Percentiles rank a stretch among this genome's conserved stretches.
Evolutionary conservation across 2,329 filamentous ascomycete species (phyloP).

Genomic region (Plectosphaerella cucumerina): DNA sequence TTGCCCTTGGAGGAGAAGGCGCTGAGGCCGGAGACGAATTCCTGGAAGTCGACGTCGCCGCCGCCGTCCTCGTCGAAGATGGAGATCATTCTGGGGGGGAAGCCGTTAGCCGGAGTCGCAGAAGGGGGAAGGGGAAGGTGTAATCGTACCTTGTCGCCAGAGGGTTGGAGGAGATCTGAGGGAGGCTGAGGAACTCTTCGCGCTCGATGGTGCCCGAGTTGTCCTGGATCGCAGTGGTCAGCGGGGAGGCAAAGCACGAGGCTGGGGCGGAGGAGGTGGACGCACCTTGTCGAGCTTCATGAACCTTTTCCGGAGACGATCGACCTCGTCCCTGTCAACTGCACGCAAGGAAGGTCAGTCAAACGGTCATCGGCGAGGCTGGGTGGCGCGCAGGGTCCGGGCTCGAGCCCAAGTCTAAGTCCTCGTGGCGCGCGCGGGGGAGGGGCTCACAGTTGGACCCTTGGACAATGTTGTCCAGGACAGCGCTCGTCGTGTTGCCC

Average conservation of each 20-base stretch:
- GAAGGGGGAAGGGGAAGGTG: background rate
- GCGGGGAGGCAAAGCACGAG: constrained; percentile 1
- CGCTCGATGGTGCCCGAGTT: constrained; percentile 98
- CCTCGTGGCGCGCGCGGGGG: constrained; percentile 6
- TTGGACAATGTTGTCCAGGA: constrained; percentile 94
- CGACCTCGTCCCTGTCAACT: constrained; percentile 98
- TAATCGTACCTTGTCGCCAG: constrained; percentile 76
- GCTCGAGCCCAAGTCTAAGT: no score
- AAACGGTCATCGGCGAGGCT: background rate
- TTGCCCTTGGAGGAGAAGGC: constrained; percentile 98
- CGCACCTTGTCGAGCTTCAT: constrained; percentile 98
- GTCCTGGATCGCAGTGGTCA: constrained; percentile 54
- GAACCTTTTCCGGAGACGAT: constrained; percentile 91
- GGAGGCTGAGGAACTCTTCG: constrained; percentile 94
- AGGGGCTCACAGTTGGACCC: constrained; percentile 79
- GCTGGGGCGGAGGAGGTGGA: background rate
- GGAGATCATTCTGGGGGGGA: constrained; percentile 76
- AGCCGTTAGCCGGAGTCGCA: background rate
- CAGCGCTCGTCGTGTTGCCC: constrained; percentile 66
- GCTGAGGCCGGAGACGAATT: constrained; percentile 92
- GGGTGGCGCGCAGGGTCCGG: background rate
- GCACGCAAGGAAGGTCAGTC: background rate
- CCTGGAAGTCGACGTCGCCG: constrained; percentile 96
- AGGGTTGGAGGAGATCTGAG: constrained; percentile 96
- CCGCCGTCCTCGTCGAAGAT: constrained; percentile 99